Evolutionary conservation across 129 eudicot genomes (phyloP).

Genomic region (Erigeron canadensis): DNA sequence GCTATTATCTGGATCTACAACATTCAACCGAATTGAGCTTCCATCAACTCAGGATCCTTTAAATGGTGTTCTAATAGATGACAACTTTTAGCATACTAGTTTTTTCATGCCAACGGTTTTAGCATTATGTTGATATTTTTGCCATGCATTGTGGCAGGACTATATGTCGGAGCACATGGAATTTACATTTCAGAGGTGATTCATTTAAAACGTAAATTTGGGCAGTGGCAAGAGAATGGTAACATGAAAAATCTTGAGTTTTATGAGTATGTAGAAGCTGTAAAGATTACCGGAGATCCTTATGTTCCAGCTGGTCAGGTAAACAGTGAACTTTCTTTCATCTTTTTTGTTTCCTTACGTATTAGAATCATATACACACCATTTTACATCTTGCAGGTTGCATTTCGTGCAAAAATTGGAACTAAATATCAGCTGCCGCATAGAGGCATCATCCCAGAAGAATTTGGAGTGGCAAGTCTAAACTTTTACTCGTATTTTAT

Average conservation of each 20-base stretch:
- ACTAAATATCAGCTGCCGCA: conserved; percentile 86
- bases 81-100: neutral
- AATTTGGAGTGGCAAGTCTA: conserved; percentile 85
- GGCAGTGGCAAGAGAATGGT: conserved; percentile 86
- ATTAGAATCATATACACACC: conserved; percentile 11
- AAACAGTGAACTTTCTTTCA: conserved; percentile 1
- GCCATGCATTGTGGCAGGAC: conserved; percentile 43
- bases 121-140: neutral
- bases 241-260: conserved; percentile 54
- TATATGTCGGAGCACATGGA: conserved; percentile 44
- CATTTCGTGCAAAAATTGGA: conserved; percentile 97
- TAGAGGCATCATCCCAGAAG: conserved; percentile 90
- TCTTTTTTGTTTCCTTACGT: neutral
- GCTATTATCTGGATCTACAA: conserved; percentile 85
- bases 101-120: neutral
- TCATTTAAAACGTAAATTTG: conserved; percentile 80
- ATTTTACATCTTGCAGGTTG: conserved; percentile 50
- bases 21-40: conserved; percentile 76
- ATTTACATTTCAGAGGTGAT: conserved; percentile 78
- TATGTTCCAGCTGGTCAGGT: conserved; percentile 97
- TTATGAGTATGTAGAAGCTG: conserved; percentile 95
- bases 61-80: conserved; percentile 47
- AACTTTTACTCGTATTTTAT: conserved; percentile 3
- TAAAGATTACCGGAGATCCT: conserved; percentile 87
- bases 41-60: conserved; percentile 71